Evolutionary conservation across 2,329 filamentous ascomycete species (phyloP), one percentile per base, ranked within the genome.

Genomic region (Sporothrix schenckii): DNA sequence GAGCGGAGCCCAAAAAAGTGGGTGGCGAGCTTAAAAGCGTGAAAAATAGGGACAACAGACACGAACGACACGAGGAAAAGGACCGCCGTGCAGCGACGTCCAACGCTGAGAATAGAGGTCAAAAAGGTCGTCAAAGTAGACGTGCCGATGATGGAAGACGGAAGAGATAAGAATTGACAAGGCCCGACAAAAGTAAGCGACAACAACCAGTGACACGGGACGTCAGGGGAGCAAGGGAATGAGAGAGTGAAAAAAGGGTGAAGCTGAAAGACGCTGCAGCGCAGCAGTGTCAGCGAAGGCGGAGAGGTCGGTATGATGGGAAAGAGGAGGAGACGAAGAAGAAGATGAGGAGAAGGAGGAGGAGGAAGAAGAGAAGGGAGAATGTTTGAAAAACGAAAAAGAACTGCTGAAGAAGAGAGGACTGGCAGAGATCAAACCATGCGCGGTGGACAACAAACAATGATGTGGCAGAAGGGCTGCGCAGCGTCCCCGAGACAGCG

Each of bases 391-490:
- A 34, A 34, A 34, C 7, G 11, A 39, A 34, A 16, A 14, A 44
- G 30, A 24, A 13, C 39, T 44, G 54, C 24, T 14, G 47, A 19
- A 19, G 14, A 41, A 27, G 60, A 39, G 13, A 67, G 21, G 49
- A 16, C 10, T 27, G 27, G 63, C 10, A 21, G 63, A 24, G 63
- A 66, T 39, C 63, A 39, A 19, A 14, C 2, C 34, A 47, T 27
- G 30, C 63, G 47, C 63, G 63, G 52, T 66, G 13, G 27, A 66
- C 44, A 50, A 66, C 63, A 66, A 66, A 66, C 63, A 66, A 66
- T 19, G 58, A 63, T 63, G 58, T 47, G 21, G 39, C 39, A 63
- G 56, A 27, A 27, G 24, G 58, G 39, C 34, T 47, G 63, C 21
- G 24, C 21, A 19, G 60, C 44, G 41, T 44, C 41, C 44, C 61